Evolutionary conservation across 2,329 filamentous ascomycete genomes (phyloP), one percentile per base, ranked within the genome.

Genomic region (Fusarium sp.): DNA sequence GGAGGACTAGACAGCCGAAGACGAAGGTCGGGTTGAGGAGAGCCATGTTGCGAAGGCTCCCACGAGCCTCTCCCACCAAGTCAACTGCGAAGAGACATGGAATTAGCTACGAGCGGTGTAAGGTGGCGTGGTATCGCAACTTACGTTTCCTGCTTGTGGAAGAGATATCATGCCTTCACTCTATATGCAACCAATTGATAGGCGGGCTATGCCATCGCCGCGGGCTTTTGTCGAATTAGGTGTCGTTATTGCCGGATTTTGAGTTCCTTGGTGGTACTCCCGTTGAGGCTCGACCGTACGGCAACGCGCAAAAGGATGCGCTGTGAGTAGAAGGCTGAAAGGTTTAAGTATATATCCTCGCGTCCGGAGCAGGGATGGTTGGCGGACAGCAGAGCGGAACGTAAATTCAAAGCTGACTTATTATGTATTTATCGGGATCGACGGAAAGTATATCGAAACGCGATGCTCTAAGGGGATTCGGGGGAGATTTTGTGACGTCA

Each of bases 1-100:
- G 85, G 73, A 98, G 88, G 77, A 98, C 90, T 80, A 95, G 78
- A 76, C 97, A 86, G 80, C 95, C 95, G 78, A 97, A 90, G 73
- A 98, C 84, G 80, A 97, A 97, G 75, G 95, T 93, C 76, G 92
- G 92, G 78, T 88, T 90, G 76, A 91, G 84, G 76, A 91, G 87
- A 79, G 90, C 89, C 90, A 92, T 92, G 75, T 58, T 77, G 60
- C 60, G 59, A 71, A 69, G 72, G 73, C 76, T 66, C 71, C 52
- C 58, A 55, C 64, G 63, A 74, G 61, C 76, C 73, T 73, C 69
- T 72, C 73, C 73, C 70, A 58, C 77, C 75, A 76, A 74, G 63
- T 61, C 74, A 56, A 71, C 74, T 78, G 46, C 48, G 23, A 52
- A 23, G 25, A 52, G 49, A 65, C 64, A 49, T 33, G 19, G n/a